Base-by-base conservation (phyloP, 2,329 filamentous ascomycete genomes). In the Verticillium nubilum region DNA sequence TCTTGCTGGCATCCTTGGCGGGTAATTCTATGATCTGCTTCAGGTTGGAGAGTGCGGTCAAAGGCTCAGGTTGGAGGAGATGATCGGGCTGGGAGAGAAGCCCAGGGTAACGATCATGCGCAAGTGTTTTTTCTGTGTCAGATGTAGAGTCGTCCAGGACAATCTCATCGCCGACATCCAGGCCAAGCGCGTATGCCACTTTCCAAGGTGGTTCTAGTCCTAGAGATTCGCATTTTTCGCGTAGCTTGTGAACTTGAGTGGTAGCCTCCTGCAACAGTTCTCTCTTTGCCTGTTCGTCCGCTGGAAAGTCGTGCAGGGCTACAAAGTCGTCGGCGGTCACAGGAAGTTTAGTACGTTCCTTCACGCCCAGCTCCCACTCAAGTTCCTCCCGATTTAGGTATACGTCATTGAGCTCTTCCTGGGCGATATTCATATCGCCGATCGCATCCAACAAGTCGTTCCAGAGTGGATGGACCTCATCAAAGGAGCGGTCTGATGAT, bases 61-160 rank as follows among this genome's bases (percentile, higher is more conserved):
- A 64, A 3, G 77, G 79, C 25, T 70, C 67, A 4, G 66, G 64
- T 2, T 72, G 66, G 29, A 83, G 66, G 1, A 81, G 60, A 58
- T 84, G 75, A 25, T 75, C 73, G 1, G 80, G 80, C 52, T 79
- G 79, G 6, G 78, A 78, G n/a, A 83, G 69, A 7, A 84, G 70
- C 27, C 76, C 69, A 7, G 78, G 70, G 57, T 82, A 82, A 9
- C 66, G 64, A 7, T 72, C 65, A 62, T 81, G 76, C 7, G 72
- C 72, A 5, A 80, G 67, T 10, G 64, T 70, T 31, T 60, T 62
- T 29, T 54, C 54, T 66, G 60, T 10, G 69, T 59, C 4, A 71
- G 70, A 3, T 59, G 31, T 2, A 61, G 61, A 33, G 17, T 71
- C 68, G 15, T 72, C 71, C 25, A 83, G 72, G 23, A 72, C 67